Evolutionary conservation across 2,329 filamentous ascomycete species (phyloP), one percentile per base, ranked within the genome.

Genomic region (Xylariaceae sp.): DNA sequence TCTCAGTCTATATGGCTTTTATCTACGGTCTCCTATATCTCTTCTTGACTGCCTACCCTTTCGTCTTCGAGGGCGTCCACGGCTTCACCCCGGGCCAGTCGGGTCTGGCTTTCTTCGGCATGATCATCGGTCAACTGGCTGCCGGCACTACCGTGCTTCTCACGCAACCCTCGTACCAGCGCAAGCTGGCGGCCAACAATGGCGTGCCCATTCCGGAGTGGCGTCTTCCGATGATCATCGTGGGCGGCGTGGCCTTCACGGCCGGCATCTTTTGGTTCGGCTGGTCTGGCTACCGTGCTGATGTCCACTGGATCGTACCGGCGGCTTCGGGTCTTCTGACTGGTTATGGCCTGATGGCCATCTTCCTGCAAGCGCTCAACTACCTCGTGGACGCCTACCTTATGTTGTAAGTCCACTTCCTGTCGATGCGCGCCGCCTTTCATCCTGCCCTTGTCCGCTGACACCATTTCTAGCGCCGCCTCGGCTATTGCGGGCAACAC

Each of bases 401-500:
- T 49, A 75, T 77, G 72, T 78, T 78, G 56, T 58, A 56, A 54
- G 56, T 58, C 30, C 19, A 28, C 19, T n/a, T 5, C 15, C 13
- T 30, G 7, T 6, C 33, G n/a, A n/a, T n/a, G n/a, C n/a, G n/a
- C n/a, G n/a, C n/a, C n/a, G n/a, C n/a, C n/a, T n/a, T n/a, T n/a
- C n/a, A n/a, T n/a, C n/a, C n/a, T n/a, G n/a, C n/a, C n/a, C n/a
- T n/a, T n/a, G n/a, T n/a, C n/a, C n/a, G n/a, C n/a, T n/a, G n/a
- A n/a, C n/a, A n/a, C n/a, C n/a, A n/a, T n/a, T n/a, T n/a, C 18
- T 29, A 54, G 52, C 47, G 77, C 87, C 1, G 86, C 86, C 9
- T 89, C 83, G 0, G 86, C 84, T 15, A 77, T 93, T 36, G 86
- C 86, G 5, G 86, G 80, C 15, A 92, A 89, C 59, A 83, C 84